Base-by-base conservation (phyloP, 768 basidiomycete species). In the Panus rudis region DNA sequence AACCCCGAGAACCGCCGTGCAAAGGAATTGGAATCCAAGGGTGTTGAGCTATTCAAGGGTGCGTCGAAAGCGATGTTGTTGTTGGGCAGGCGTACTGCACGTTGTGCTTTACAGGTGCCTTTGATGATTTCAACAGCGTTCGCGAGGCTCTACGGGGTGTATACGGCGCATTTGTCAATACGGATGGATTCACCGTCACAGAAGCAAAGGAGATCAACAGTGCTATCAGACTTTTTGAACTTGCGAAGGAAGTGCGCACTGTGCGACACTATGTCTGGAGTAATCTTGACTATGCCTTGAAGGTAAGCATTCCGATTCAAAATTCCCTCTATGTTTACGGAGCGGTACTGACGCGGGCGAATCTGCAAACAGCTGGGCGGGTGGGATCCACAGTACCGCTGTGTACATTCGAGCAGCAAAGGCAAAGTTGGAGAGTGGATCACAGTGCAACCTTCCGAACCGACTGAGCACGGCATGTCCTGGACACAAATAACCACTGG, bases 391-490 rank as follows among this genome's bases (percentile, higher is more conserved):
- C 53, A 55, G 26, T 70, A 70, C 51, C 57, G 56, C 33, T 53
- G 59, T 14, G 67, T 63, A 26, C 70, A 71, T 46, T 57, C 64
- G 49, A 65, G 69, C 42, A 68, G 55, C 2, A 71, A 71, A 52
- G 70, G 67, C 0, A 60, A 63, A 12, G 64, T 71, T 1, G 57
- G 52, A 6, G 70, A 70, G 26, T 70, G 57, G 39, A 53, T 71
- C 41, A 53, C 63, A 40, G 50, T 52, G 6, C 70, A 70, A 46
- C 57, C 62, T 11, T 63, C 65, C 3, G 58, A 47, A 19, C 58
- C 60, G 17, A 45, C 51, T 10, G 59, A 61, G 17, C 43, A 52
- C 11, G 56, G 50, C 20, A 50, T 68, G 30, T 57, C 57, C n/a
- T 69, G 66, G 66, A 62, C 58, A 14, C 49, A 60, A 20, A 52